Conservation (phyloP, 2,329 filamentous ascomycete species). For the Trichophyton rubrum region DNA sequence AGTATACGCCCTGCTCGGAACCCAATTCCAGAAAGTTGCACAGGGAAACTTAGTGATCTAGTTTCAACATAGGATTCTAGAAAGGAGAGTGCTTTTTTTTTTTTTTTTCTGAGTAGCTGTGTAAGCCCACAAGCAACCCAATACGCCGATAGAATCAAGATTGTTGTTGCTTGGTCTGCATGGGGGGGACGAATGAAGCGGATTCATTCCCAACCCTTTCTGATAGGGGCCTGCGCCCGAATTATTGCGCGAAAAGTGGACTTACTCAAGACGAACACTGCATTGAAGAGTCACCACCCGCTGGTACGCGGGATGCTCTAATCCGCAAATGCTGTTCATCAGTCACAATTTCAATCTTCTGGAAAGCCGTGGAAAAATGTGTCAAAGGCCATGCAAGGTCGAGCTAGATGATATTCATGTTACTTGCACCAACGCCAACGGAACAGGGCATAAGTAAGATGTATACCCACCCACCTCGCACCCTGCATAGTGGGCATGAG, state of each 20-base stretch:
- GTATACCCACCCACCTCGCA: not conserved
- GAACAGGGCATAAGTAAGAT: not conserved
- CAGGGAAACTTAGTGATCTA: not conserved
- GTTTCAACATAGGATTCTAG: not conserved
- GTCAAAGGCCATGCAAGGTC: not conserved
- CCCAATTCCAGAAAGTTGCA: not conserved
- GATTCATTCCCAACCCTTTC: not conserved
- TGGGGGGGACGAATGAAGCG: not conserved
- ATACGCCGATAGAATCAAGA: not conserved
- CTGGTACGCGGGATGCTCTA: not conserved
- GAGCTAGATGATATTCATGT: not conserved
- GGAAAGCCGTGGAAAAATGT: not conserved
- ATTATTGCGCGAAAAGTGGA: not conserved
- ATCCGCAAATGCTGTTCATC: not conserved
- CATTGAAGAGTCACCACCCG: not conserved
- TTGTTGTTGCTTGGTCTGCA: too few relatives aligned
- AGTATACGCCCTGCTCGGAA: not conserved
- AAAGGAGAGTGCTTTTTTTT: not conserved
- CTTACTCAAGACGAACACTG: not conserved
- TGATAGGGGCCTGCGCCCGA: not conserved
- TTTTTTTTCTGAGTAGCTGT: not conserved
- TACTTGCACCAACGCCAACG: not conserved
- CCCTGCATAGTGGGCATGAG: not conserved
- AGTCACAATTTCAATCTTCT: constrained; percentile 1
- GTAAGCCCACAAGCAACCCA: not conserved